Conservation (phyloP, 768 basidiomycete genomes). For the Nevesoporus exiguus region DNA sequence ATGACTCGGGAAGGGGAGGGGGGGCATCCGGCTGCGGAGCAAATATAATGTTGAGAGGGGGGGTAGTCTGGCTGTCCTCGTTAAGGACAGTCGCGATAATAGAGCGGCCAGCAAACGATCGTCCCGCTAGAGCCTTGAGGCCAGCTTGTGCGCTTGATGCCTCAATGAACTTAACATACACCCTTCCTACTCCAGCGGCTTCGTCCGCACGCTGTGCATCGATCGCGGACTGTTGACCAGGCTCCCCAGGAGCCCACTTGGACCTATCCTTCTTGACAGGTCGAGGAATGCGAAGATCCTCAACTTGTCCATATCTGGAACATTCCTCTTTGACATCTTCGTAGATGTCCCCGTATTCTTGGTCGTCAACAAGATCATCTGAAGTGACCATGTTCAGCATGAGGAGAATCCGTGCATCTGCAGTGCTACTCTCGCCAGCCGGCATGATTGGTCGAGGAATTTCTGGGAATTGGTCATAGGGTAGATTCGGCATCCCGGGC, state of each 20-base stretch:
- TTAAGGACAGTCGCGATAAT: constrained; percentile 82
- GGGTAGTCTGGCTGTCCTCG: constrained; percentile 83
- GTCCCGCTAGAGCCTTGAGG: constrained; percentile 84
- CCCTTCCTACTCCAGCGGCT: constrained; percentile 89
- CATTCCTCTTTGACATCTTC: constrained; percentile 95
- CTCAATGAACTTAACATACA: constrained; percentile 85
- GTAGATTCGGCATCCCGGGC: constrained; percentile 60
- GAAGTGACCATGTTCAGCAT: constrained; percentile 98
- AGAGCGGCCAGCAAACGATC: constrained; percentile 81
- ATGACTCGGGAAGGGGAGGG: constrained; percentile 60
- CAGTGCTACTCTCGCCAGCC: constrained; percentile 59
- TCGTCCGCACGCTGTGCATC: constrained; percentile 79
- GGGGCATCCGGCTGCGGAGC: constrained; percentile 81
- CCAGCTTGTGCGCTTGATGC: constrained; percentile 62
- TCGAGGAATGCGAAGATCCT: constrained; percentile 85
- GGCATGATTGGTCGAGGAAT: constrained; percentile 88
- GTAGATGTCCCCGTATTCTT: constrained; percentile 90
- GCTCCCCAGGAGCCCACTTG: constrained; percentile 68
- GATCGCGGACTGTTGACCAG: constrained; percentile 53
- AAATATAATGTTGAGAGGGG: constrained; percentile 78
- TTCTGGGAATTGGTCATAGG: constrained; percentile 78
- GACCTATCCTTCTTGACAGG: constrained; percentile 84
- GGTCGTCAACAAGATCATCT: constrained; percentile 86
- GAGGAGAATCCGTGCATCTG: constrained; percentile 81
- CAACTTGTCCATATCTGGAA: constrained; percentile 71